Base-by-base conservation (phyloP, 805 yeast species). In the Candida chilensis region DNA sequence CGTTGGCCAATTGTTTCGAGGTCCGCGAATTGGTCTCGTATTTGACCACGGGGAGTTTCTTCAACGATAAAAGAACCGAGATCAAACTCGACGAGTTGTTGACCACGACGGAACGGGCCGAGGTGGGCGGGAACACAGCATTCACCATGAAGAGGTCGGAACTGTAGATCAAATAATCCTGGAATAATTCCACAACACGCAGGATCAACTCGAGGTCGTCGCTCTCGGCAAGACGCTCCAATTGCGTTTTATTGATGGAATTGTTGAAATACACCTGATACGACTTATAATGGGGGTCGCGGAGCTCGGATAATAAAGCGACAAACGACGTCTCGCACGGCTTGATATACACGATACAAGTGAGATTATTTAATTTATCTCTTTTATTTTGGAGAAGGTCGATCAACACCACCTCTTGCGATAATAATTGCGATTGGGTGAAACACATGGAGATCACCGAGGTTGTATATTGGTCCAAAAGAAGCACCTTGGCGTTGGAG, bases 161-260 rank as follows among this genome's bases (percentile, higher is more conserved):
- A 51, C 85, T 85, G 32, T 90, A 55, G 5, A 84, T 76, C 37
- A 74, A 64, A 48, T 80, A 88, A 52, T 92, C 96, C 42, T 79
- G 83, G 48, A 86, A 92, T 24, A 88, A 48, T 47, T 92, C 98
- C 31, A 80, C 75, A 4, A 92, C 86, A 35, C 71, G 71, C 4
- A 67, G 58, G 7, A 92, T 81, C 7, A 76, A 74, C 48, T 90
- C 97, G 44, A 77, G 64, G 46, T 84, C 92, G 52, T 92, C 99
- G 3, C 84, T 71, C 51, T 86, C 95, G 0, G 98, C 97, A 28
- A 92, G 49, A 30, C 83, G 66, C 49, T 92, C 99, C 41, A 92
- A 52, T 38, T 84, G 82, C 16, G 77, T 63, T 54, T 90, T 92
- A 30, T 74, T 65, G 18, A 88, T 67, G 11, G 74, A 61, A 49